These are phyloP conservation scores for Linum usitatissimum DNA, from an alignment of 345 rosid genomes.

Conservation along the genomic window DNA sequence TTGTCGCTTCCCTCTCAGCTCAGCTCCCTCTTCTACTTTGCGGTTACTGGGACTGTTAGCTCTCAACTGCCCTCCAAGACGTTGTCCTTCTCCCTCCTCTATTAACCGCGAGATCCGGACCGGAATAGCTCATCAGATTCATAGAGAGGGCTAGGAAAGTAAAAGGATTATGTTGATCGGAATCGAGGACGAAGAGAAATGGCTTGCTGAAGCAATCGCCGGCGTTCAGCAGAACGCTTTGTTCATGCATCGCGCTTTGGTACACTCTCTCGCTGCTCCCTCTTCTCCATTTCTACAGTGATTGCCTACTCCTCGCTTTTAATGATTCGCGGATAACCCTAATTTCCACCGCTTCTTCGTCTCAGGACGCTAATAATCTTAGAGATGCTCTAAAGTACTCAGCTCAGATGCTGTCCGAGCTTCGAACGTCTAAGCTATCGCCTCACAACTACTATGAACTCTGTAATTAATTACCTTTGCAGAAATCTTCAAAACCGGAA, in stretches of 20 bases:
- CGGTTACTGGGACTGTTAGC: too few relatives aligned
- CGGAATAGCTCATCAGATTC: neutral
- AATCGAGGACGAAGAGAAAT: slow-evolving; percentile 25
- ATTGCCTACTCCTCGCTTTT: neutral
- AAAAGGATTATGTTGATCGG: slow-evolving; percentile 14
- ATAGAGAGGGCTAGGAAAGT: neutral
- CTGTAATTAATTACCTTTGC: slow-evolving; percentile 7
- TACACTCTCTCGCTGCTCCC: too few relatives aligned
- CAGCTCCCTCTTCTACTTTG: too few relatives aligned
- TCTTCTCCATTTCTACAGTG: neutral
- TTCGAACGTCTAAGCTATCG: slow-evolving; percentile 23
- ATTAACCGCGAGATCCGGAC: neutral
- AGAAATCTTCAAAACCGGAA: neutral
- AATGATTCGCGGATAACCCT: neutral
- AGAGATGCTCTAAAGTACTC: slow-evolving; percentile 23
- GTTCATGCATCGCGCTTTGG: slow-evolving; percentile 26
- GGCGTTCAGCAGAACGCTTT: slow-evolving; percentile 26
- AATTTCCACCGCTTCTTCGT: neutral
- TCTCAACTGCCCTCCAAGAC: neutral
- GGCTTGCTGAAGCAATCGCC: slow-evolving; percentile 29
- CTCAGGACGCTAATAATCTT: slow-evolving; percentile 24
- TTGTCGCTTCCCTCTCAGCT: too few relatives aligned
- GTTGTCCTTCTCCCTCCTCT: neutral
- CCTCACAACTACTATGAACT: slow-evolving; percentile 28
- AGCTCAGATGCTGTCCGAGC: slow-evolving; percentile 26